Percentiles rank a stretch among this genome's conserved stretches.
Evolutionary conservation across 2,329 filamentous ascomycete genomes (phyloP).

Genomic region (Xylariaceae sp.): DNA sequence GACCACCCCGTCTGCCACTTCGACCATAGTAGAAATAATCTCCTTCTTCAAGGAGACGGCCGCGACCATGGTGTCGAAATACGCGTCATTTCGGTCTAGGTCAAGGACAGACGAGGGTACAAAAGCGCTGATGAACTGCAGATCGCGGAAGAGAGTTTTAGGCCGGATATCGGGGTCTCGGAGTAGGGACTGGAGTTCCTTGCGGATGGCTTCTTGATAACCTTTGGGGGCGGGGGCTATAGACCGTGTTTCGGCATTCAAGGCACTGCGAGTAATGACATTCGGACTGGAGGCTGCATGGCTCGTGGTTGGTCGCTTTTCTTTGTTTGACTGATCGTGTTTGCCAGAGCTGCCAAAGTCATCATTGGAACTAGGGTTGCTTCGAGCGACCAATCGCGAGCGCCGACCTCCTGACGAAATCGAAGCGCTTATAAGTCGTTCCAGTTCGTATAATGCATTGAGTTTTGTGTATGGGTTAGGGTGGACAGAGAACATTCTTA

Average conservation of each 20-base stretch:
- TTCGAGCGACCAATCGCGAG: slow-evolving; percentile 35
- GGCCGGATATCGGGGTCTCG: slow-evolving; percentile 66
- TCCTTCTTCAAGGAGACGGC: slow-evolving; percentile 86
- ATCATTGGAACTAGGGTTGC: slow-evolving; percentile 36
- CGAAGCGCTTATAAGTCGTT: slow-evolving; percentile 75
- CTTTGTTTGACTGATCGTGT: slow-evolving; percentile 65
- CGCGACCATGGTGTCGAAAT: slow-evolving; percentile 85
- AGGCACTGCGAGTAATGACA: slow-evolving; percentile 32
- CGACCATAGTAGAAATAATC: slow-evolving; percentile 79
- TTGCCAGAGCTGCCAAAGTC: slow-evolving; percentile 31
- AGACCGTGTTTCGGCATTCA: slow-evolving; percentile 46
- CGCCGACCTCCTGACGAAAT: slow-evolving; percentile 53
- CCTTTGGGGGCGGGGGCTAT: slow-evolving; percentile 51
- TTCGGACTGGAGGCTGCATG: slow-evolving; percentile 34
- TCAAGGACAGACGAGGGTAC: slow-evolving; percentile 59
- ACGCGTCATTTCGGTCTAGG: slow-evolving; percentile 68
- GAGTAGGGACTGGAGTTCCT: slow-evolving; percentile 64
- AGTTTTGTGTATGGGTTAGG: slow-evolving; percentile 86
- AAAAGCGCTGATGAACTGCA: slow-evolving; percentile 70
- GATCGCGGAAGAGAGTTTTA: slow-evolving; percentile 73
- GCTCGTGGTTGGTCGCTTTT: slow-evolving; percentile 59
- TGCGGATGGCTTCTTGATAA: slow-evolving; percentile 52
- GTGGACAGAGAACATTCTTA: slow-evolving; percentile 84
- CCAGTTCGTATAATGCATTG: slow-evolving; percentile 75
- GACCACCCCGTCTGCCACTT: slow-evolving; percentile 66